Evolutionary conservation across 106 monocot species (phyloP), one percentile per base, ranked within the genome.

Genomic region (Dioscorea alata): DNA sequence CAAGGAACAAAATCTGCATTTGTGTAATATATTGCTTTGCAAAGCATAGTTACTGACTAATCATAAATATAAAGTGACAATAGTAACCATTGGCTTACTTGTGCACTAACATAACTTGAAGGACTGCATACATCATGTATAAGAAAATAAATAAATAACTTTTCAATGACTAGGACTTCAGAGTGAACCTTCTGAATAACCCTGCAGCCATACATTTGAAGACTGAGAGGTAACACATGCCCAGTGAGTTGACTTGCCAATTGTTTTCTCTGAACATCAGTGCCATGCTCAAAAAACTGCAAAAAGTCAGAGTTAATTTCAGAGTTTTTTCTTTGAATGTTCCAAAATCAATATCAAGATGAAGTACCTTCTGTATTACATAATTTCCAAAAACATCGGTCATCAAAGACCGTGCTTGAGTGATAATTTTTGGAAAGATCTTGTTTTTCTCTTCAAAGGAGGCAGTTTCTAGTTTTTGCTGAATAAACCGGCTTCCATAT

Each of bases 201-300:
- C 77, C 93, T 89, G 60, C 93, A 93, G 22, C 93, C 93, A 84
- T 93, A 93, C 86, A 89, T 89, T 67, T 93, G 93, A 74, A 93
- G 80, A 76, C 89, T 93, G 42, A 93, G 82, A 23, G 81, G 69
- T 49, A 93, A 71, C 65, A 93, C 82, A 71, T 89, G 86, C 17
- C 84, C 89, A 25, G 50, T 75, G 34, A 93, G 73, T 59, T 86
- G 79, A 75, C 63, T 66, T 12, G 89, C 85, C 2, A 93, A 80
- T 52, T 89, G 83, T 28, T 75, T 86, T 75, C 86, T 84, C 61
- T 93, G 93, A 59, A 22, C 80, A 56, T 84, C 81, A 19, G 86
- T 84, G 62, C 86, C 93, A 65, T 86, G 77, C 77, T 93, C 93
- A 61, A 93, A 89, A 73, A 93, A 86, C 93, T 93, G 86, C 68